These are phyloP conservation scores for Trametes meyenii DNA, from an alignment of 768 basidiomycete species.

Conservation along the genomic window DNA sequence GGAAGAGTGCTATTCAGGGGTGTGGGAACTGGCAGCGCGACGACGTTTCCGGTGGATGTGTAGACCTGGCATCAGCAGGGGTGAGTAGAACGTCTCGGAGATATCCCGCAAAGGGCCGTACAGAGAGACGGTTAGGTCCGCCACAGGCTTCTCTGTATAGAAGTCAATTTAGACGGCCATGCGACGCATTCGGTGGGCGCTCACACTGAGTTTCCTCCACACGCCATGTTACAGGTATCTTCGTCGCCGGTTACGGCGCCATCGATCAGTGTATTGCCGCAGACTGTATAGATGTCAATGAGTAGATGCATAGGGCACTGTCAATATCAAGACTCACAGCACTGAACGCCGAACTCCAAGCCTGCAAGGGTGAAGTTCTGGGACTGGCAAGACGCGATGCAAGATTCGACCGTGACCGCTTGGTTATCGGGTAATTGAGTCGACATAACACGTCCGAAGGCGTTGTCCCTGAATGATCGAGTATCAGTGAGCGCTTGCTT, in stretches of 20 bases:
- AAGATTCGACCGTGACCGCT: slow-evolving; percentile 59
- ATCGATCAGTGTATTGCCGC: slow-evolving; percentile 65
- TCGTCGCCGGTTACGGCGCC: slow-evolving; percentile 56
- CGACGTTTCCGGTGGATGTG: slow-evolving; percentile 51
- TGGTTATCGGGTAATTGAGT: slow-evolving; percentile 42
- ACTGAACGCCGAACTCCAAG: slow-evolving; percentile 60
- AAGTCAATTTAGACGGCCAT: slow-evolving; percentile 15
- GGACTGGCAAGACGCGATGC: slow-evolving; percentile 58
- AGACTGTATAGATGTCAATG: slow-evolving; percentile 48
- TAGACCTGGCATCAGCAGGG: slow-evolving; percentile 45
- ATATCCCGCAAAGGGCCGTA: slow-evolving; percentile 19
- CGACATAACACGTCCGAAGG: slow-evolving; percentile 61
- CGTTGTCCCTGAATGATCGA: slow-evolving; percentile 49
- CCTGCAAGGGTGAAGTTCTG: slow-evolving; percentile 69
- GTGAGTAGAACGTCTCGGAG: slow-evolving; percentile 8
- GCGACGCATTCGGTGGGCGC: slow-evolving; percentile 27
- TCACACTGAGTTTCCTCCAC: slow-evolving; percentile 68
- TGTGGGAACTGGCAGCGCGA: slow-evolving; percentile 59
- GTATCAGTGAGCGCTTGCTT: background rate
- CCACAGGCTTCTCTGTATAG: slow-evolving; percentile 65
- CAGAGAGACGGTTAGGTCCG: slow-evolving; percentile 70
- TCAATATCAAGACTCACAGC: slow-evolving; percentile 42
- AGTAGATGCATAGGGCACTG: slow-evolving; percentile 2
- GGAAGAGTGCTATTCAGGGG: slow-evolving; percentile 60
- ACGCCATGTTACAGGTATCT: slow-evolving; percentile 70